These are phyloP conservation scores for Russula foetens DNA, from an alignment of 768 basidiomycete genomes.

Conservation along the genomic window DNA sequence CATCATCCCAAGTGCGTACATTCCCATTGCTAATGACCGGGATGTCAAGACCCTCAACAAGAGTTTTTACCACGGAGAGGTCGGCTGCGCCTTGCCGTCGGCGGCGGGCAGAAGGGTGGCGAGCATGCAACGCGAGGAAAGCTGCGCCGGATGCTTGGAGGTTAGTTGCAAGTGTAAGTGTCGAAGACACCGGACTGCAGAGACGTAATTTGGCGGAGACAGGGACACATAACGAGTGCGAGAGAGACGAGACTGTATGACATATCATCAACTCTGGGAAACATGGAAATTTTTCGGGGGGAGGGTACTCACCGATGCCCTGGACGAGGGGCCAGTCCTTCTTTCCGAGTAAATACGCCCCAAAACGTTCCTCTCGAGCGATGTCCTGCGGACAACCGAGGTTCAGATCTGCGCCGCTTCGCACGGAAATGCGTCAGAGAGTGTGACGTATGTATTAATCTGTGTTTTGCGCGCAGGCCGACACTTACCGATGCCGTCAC, in stretches of 20 bases:
- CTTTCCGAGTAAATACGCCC: constrained; percentile 66
- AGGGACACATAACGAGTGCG: constrained; percentile 53
- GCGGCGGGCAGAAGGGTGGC: constrained; percentile 61
- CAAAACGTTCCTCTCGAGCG: constrained; percentile 59
- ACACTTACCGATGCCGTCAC: constrained; percentile 59
- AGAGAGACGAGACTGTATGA: constrained; percentile 52
- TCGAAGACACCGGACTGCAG: constrained; percentile 37
- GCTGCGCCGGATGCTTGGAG: constrained; percentile 61
- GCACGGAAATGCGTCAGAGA: neutral
- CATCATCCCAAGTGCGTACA: constrained; percentile 51
- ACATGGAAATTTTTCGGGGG: neutral
- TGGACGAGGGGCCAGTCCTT: constrained; percentile 66
- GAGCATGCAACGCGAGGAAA: constrained; percentile 68
- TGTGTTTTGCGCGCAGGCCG: neutral
- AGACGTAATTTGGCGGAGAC: constrained; percentile 51
- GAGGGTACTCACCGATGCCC: constrained; percentile 42
- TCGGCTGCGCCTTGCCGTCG: constrained; percentile 68
- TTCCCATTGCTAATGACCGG: constrained; percentile 77
- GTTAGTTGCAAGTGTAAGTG: constrained; percentile 45
- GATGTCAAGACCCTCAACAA: constrained; percentile 43
- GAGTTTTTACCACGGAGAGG: constrained; percentile 45
- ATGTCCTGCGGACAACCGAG: constrained; percentile 73
- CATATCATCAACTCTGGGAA: neutral
- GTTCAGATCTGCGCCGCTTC: constrained; percentile 52
- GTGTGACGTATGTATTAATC: neutral